These are phyloP conservation scores for Cercospora nicotianae DNA, from an alignment of 2,329 filamentous ascomycete genomes.

Conservation along the genomic window DNA sequence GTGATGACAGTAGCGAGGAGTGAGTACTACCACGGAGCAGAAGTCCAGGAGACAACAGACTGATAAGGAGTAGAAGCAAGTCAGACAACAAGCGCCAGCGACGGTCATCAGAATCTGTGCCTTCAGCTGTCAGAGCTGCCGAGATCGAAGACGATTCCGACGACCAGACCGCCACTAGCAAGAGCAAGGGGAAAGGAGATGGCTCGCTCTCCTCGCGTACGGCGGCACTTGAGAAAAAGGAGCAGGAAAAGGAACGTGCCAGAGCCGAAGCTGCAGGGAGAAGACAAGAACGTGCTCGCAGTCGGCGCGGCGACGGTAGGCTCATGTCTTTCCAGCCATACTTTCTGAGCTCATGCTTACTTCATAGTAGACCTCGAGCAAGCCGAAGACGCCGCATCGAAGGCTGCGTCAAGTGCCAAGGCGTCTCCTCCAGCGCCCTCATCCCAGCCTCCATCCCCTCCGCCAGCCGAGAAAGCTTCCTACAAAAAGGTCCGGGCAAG, in stretches of 20 bases:
- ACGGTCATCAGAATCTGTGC: slow-evolving; percentile 71
- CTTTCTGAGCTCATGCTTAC: slow-evolving; percentile 5
- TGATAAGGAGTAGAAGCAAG: slow-evolving; percentile 58
- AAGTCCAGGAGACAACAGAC: not conserved
- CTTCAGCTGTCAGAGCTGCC: slow-evolving; percentile 48
- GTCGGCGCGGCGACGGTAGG: slow-evolving; percentile 77
- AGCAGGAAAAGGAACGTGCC: slow-evolving; percentile 69
- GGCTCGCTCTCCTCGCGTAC: slow-evolving; percentile 57
- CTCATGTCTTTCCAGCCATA: not conserved
- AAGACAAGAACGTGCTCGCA: slow-evolving; percentile 77
- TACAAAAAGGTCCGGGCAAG: slow-evolving; percentile 64
- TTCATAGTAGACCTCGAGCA: slow-evolving; percentile 48
- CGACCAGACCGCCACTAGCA: slow-evolving; percentile 54
- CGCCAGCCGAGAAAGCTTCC: slow-evolving; percentile 47
- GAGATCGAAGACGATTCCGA: slow-evolving; percentile 66
- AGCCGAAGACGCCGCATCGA: slow-evolving; percentile 65
- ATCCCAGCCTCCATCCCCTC: slow-evolving; percentile 42
- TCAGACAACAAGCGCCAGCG: slow-evolving; percentile 77
- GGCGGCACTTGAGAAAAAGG: slow-evolving; percentile 63
- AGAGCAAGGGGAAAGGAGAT: slow-evolving; percentile 44
- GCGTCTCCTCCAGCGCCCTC: slow-evolving; percentile 45
- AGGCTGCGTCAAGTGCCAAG: slow-evolving; percentile 42
- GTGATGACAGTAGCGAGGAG: slow-evolving; percentile 94
- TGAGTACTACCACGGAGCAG: slow-evolving; percentile 54
- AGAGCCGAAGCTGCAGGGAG: slow-evolving; percentile 74